These are phyloP conservation scores for Gracilaria gracilis DNA, from an alignment of 23 red algal genomes.

Conservation along the genomic window DNA sequence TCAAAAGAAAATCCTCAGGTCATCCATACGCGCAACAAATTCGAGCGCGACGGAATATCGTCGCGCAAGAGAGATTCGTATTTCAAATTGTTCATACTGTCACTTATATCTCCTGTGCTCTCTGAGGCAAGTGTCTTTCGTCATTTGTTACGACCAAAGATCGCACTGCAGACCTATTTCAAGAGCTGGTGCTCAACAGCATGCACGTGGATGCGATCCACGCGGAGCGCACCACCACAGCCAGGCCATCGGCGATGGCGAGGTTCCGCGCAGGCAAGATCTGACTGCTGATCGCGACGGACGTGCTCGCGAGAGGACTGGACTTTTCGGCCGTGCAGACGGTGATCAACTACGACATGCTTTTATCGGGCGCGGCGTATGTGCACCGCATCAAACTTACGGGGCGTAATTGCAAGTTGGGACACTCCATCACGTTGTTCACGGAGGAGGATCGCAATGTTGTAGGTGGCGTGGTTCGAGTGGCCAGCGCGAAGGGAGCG, in stretches of 20 bases:
- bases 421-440: constrained; percentile 84
- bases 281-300: constrained; percentile 84
- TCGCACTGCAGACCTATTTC: constrained; percentile 59
- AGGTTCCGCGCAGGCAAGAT: constrained; percentile 77
- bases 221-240: constrained; percentile 45
- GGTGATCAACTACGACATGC: constrained; percentile 94
- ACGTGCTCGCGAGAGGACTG: constrained; percentile 83
- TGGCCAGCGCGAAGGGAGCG: constrained; percentile 79
- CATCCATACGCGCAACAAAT: constrained; percentile 50
- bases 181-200: constrained; percentile 47
- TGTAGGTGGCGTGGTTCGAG: constrained; percentile 49
- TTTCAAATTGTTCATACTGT: constrained; percentile 82
- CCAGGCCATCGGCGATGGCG: constrained; percentile 31
- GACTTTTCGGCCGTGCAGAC: constrained; percentile 85
- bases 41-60: constrained; percentile 41
- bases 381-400: constrained; percentile 94
- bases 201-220: constrained; percentile 71
- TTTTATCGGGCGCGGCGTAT: constrained; percentile 68
- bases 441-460: constrained; percentile 74
- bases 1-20: constrained; percentile 61
- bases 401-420: constrained; percentile 65
- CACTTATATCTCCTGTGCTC: constrained; percentile 86
- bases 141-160: constrained; percentile 91
- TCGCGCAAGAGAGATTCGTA: constrained; percentile 77
- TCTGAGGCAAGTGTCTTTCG: constrained; percentile 67